Conservation (phyloP, 2,329 filamentous ascomycete genomes). For the Colletotrichum sp. region DNA sequence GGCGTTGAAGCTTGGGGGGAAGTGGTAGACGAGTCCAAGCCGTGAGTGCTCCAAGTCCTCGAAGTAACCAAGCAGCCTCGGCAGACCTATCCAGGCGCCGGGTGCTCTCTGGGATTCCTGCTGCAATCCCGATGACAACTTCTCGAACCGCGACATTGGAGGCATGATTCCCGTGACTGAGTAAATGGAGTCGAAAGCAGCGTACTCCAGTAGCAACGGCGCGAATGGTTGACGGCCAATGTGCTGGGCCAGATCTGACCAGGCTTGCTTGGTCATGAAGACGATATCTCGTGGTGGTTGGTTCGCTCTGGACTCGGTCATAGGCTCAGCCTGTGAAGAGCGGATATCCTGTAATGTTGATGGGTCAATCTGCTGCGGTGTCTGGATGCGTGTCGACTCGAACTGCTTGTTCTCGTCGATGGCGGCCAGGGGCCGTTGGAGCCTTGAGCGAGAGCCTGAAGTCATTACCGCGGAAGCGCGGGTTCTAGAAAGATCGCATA, state of each 20-base stretch:
- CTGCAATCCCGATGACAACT: constrained; percentile 63
- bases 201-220: constrained; percentile 75
- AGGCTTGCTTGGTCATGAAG: constrained; percentile 55
- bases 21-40: constrained; percentile 76
- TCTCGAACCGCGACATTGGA: constrained; percentile 69
- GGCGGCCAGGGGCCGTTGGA: constrained; percentile 39
- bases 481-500: constrained; percentile 77
- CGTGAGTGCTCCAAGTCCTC: constrained; percentile 74
- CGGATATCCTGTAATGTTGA: constrained; percentile 54
- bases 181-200: constrained; percentile 66
- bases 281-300: constrained; percentile 50
- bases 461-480: constrained; percentile 52
- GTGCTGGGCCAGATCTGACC: constrained; percentile 50
- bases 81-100: constrained; percentile 65
- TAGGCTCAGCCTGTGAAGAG: constrained; percentile 40
- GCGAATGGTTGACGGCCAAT: constrained; percentile 50
- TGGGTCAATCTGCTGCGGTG: constrained; percentile 65
- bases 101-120: constrained; percentile 55
- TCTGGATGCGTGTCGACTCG: constrained; percentile 65
- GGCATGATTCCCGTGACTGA: constrained; percentile 67
- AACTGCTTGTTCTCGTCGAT: constrained; percentile 56
- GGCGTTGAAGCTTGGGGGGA: constrained; percentile 69
- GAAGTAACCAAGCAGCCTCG: constrained; percentile 71
- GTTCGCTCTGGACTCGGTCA: constrained; percentile 26
- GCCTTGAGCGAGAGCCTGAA: constrained; percentile 34